Percentiles rank a stretch among this genome's conserved stretches.
Conservation (phyloP, 306 rosid genomes). For the Oemleria cerasiformis region DNA sequence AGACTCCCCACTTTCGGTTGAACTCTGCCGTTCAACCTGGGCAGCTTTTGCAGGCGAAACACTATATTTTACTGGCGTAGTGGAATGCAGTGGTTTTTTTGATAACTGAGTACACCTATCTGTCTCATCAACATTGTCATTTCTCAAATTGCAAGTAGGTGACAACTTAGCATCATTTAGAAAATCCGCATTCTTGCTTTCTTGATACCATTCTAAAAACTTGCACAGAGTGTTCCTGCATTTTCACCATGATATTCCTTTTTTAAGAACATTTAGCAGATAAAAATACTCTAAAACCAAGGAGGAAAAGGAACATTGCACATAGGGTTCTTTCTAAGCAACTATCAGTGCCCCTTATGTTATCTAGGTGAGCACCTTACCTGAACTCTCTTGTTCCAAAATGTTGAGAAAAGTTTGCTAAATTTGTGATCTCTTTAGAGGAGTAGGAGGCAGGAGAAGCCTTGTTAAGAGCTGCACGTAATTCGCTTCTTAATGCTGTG, state of each 20-base stretch:
- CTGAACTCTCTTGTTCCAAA: slow-evolving; percentile 66
- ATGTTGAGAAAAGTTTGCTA: slow-evolving; percentile 46
- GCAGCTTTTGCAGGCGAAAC: slow-evolving; percentile 97
- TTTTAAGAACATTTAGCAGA: slow-evolving; percentile 17
- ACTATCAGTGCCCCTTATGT: slow-evolving; percentile 7
- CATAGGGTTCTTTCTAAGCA: not conserved
- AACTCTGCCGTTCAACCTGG: slow-evolving; percentile 67
- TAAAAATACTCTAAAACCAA: slow-evolving; percentile 10
- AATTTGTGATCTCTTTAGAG: slow-evolving; percentile 38
- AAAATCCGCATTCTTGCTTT: slow-evolving; percentile 29
- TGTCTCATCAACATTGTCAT: slow-evolving; percentile 31
- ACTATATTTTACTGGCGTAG: slow-evolving; percentile 62
- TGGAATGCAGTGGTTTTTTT: slow-evolving; percentile 40
- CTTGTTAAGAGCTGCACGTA: slow-evolving; percentile 44
- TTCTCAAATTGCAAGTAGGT: slow-evolving; percentile 23
- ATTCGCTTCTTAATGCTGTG: slow-evolving; percentile 60
- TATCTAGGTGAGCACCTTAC: slow-evolving; percentile 42
- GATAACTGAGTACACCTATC: slow-evolving; percentile 35
- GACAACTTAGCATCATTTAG: slow-evolving; percentile 37
- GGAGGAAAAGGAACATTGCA: not conserved
- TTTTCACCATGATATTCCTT: slow-evolving; percentile 11
- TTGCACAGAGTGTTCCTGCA: slow-evolving; percentile 60
- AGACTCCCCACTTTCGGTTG: slow-evolving; percentile 71
- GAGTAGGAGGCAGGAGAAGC: slow-evolving; percentile 47
- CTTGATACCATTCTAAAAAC: slow-evolving; percentile 47